Base-by-base conservation (phyloP, 495 filamentous ascomycete species). In the Opeltia flavorubescens region DNA sequence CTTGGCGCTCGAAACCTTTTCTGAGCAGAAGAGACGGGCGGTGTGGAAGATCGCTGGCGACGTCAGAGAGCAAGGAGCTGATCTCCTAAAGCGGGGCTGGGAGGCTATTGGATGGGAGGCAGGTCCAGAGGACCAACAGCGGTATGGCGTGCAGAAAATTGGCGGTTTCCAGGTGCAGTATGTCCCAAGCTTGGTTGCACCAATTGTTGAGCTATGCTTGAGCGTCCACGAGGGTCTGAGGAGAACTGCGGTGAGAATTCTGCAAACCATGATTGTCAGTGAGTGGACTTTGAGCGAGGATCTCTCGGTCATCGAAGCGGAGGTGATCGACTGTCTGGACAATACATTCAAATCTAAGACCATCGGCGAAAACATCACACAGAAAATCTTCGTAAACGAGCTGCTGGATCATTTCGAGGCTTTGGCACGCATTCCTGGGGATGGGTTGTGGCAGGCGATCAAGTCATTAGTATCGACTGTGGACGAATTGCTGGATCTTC, bases 21-120 rank as follows among this genome's bases (percentile, higher is more conserved):
- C 93, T 0, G 93, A 96, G 63, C 91, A 99, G 64, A 96, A 95
- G 62, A 70, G 93, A 31, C 69, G 91, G 23, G 89, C 89, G 3
- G 89, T 96, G 12, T 96, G 93, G 91, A 96, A 96, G 67, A 94
- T 99, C 56, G 93, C 88, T 24, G 93, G 91, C 18, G 91, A 99
- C 69, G 86, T 99, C 43, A 72, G 91, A 44, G 87, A 96, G 59
- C 74, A 86, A 53, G 93, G 91, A 36, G 89, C 91, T 1, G 80
- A 87, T 26, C 66, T 99, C 7, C 64, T 99, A 39, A 74, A 82
- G 30, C 69, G 77, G 18, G 91, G 80, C 26, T 99, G 91, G 91
- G 86, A 94, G 59, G 85, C 89, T 9, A 94, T 99, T 54, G 91
- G 91, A 12, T 99, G 91, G 91, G 91, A 96, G 56, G 84, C 86